A percentile compares a stretch with the other conserved stretches of the same genome.
phyloP scores from a whole-genome alignment of 495 filamentous ascomycete species.

The Halenospora varia region DNA sequence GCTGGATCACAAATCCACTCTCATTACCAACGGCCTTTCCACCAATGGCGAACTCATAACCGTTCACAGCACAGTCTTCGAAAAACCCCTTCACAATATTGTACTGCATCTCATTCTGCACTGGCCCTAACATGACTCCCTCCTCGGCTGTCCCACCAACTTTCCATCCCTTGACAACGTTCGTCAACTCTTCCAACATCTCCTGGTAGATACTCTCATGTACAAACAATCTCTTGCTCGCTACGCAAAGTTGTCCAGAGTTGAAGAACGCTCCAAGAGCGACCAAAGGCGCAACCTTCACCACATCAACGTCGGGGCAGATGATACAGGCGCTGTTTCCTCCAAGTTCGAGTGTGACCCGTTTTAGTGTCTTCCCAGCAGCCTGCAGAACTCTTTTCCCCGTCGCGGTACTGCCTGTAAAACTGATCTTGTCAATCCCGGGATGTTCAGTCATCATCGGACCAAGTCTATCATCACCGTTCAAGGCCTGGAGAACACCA shows the following conservation, averaged over 20 bases:
- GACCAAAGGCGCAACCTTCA: slow-evolving; percentile 47
- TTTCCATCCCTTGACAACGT: slow-evolving; percentile 40
- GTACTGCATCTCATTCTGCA: slow-evolving; percentile 51
- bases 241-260: slow-evolving; percentile 53
- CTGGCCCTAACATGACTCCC: slow-evolving; percentile 35
- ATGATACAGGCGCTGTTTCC: slow-evolving; percentile 59
- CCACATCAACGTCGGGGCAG: slow-evolving; percentile 54
- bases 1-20: slow-evolving; percentile 37
- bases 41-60: slow-evolving; percentile 38
- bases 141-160: slow-evolving; percentile 13
- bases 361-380: slow-evolving; percentile 49
- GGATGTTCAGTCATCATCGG: slow-evolving; percentile 48
- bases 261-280: slow-evolving; percentile 46
- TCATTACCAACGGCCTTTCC: slow-evolving; percentile 31
- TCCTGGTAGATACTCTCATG: slow-evolving; percentile 52
- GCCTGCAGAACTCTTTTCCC: slow-evolving; percentile 52
- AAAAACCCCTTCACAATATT: slow-evolving; percentile 40
- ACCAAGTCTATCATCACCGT: slow-evolving; percentile 53
- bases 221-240: slow-evolving; percentile 55
- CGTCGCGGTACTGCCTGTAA: slow-evolving; percentile 53
- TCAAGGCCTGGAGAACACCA: slow-evolving; percentile 55
- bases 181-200: slow-evolving; percentile 44
- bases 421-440: slow-evolving; percentile 53
- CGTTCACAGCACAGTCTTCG: slow-evolving; percentile 35
- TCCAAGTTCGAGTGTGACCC: slow-evolving; percentile 52